phyloP scores from a whole-genome alignment of 345 rosid genomes.

The Syzygium aqueum region DNA sequence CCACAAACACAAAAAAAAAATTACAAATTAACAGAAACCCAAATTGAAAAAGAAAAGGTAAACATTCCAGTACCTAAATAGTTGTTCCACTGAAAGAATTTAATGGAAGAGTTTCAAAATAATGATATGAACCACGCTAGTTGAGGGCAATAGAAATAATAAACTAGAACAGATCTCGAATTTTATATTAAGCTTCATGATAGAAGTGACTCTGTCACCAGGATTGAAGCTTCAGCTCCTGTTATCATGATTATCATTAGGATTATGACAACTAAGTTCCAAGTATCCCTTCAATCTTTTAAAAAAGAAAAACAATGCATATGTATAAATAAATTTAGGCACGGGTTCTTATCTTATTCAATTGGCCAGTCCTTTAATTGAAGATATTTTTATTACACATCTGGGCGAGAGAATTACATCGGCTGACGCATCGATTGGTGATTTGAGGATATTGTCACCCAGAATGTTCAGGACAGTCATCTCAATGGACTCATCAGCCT shows the following conservation, averaged over 20 bases:
- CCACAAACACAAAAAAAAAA: background rate
- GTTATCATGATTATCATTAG: background rate
- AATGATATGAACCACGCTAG: background rate
- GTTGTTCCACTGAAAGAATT: background rate
- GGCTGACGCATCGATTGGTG: slow-evolving; percentile 65
- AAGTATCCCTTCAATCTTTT: background rate
- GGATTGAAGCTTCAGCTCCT: background rate
- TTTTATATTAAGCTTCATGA: background rate
- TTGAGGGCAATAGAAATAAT: background rate
- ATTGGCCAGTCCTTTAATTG: background rate
- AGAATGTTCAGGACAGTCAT: slow-evolving; percentile 62
- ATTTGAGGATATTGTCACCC: slow-evolving; percentile 69
- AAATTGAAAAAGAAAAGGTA: background rate
- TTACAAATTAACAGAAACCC: background rate
- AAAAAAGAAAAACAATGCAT: background rate
- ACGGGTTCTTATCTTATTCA: background rate
- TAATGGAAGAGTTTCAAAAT: background rate
- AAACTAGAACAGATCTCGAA: background rate
- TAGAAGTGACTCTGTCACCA: background rate
- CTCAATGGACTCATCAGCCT: slow-evolving; percentile 82
- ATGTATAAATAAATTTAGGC: background rate
- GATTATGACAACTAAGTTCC: background rate
- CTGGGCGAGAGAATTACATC: slow-evolving; percentile 38
- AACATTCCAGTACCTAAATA: background rate
- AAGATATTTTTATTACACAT: background rate